Evolutionary conservation across 140 eudicot genomes (phyloP), one percentile per base, ranked within the genome.

Genomic region (Erigeron philadelphicus): DNA sequence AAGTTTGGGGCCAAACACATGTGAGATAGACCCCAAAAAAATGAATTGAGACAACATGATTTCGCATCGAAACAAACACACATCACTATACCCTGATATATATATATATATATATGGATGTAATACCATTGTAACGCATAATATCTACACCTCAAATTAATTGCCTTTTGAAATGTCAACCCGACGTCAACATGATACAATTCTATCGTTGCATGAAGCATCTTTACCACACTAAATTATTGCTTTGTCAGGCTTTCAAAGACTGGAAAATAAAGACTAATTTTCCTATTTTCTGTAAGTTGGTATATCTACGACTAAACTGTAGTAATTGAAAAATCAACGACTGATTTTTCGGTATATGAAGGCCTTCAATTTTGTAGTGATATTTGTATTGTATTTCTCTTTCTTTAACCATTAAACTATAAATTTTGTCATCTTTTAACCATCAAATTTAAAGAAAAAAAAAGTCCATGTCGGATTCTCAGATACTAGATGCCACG

Each of bases 1-100:
- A 76, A 63, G 25, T 43, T 70, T 70, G 76, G 81, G 81, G 50
- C 76, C 76, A 63, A 70, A 63, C 61, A 63, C 81, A 76, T 76
- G 81, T 76, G 81, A 70, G 63, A 61, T 53, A 63, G 71, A 76
- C 72, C 81, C 80, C 72, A 13, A 66, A 69, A 76, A 62, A 76
- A 62, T 76, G 67, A 61, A 61, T 46, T 8, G 17, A 62, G 76
- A 76, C 81, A 70, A 44, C 54, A 76, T 25, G 54, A 68, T 76
- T 49, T 76, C 19, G 49, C 75, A 70, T 62, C 72, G 53, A 52
- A 70, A 70, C 76, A 76, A 76, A 70, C 59, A 54, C 68, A 62
- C 69, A 68, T 76, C 71, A 44, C 76, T 17, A 45, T 63, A 66
- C 50, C 62, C 50, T 50, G 41, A 31, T 3, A 2, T 25, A n/a